Conservation (phyloP, 2,329 filamentous ascomycete species). For the Botrytis deweyae region DNA sequence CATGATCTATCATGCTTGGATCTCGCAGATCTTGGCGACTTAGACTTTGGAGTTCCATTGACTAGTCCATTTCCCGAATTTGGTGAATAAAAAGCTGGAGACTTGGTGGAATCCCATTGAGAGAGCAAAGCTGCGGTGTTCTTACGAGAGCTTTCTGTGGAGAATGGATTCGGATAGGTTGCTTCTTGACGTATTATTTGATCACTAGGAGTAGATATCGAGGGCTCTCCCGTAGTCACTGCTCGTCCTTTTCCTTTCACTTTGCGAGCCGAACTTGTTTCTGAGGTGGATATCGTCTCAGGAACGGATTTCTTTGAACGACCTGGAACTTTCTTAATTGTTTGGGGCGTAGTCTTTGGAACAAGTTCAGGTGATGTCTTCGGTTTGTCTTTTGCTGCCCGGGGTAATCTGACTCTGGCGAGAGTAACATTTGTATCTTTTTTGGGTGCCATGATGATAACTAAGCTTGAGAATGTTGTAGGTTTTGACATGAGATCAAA, state of each 20-base stretch:
- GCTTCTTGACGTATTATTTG: constrained; percentile 21
- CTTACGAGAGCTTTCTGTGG: constrained; percentile 8
- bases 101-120: not conserved
- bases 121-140: constrained; percentile 14
- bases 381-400: constrained; percentile 12
- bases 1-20: constrained; percentile 7
- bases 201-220: not conserved
- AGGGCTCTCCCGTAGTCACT: not conserved
- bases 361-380: not conserved
- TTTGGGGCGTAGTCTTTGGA: constrained; percentile 6
- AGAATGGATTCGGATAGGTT: constrained; percentile 18
- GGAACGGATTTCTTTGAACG: not conserved
- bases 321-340: not conserved
- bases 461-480: not conserved
- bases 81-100: not conserved
- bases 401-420: not conserved
- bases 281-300: not conserved
- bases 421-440: not conserved
- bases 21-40: not conserved
- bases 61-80: not conserved
- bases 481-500: not conserved
- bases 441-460: not conserved
- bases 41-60: not conserved
- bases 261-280: not conserved
- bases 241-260: not conserved